Base-by-base conservation (phyloP, 257 asterid genomes). In the Jacaranda mimosifolia region DNA sequence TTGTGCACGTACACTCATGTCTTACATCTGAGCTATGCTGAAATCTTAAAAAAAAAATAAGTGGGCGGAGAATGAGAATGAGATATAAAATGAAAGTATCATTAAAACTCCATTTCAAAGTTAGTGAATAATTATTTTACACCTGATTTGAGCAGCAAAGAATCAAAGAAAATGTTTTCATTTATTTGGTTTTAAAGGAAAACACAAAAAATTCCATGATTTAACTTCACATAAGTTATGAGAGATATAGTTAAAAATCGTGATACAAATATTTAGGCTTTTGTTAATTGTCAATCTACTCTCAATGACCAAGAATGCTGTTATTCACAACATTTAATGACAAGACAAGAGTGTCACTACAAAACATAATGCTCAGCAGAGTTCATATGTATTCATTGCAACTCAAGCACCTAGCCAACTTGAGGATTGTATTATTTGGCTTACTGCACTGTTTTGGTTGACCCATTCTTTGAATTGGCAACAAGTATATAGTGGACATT, bases 21-120 rank as follows among this genome's bases (percentile, higher is more conserved):
- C 63, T 32, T 72, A 43, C 38, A 9, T 67, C 67, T 67, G 81
- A 83, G 70, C 45, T 72, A 49, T 63, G 40, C 17, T 38, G 51
- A 40, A 77, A 49, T 46, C 73, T 49, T 56, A 68, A 32, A 46
- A 49, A 75, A 36, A 7, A 48, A 21, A 21, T 18, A 55, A 19
- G 51, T 45, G 36, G 49, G 74, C 55, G 26, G 40, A 40, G 52
- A 55, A 51, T 55, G 42, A 66, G 63, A 9, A 70, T 55, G 12
- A n/a, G 62, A 70, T 5, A 32, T 1, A 32, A 15, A 21, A 6
- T 3, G 70, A 49, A 56, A 5, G 35, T 18, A 77, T 42, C 76
- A 40, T 9, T 18, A 26, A 59, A 46, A 49, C 48, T 19, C 17
- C 11, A 18, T 32, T 18, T 53, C 46, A 51, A 49, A 59, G 62